Percentiles rank a stretch among this genome's conserved stretches.
Evolutionary conservation across 768 basidiomycete genomes (phyloP).

Genomic region (Psilocybe cyanescens): DNA sequence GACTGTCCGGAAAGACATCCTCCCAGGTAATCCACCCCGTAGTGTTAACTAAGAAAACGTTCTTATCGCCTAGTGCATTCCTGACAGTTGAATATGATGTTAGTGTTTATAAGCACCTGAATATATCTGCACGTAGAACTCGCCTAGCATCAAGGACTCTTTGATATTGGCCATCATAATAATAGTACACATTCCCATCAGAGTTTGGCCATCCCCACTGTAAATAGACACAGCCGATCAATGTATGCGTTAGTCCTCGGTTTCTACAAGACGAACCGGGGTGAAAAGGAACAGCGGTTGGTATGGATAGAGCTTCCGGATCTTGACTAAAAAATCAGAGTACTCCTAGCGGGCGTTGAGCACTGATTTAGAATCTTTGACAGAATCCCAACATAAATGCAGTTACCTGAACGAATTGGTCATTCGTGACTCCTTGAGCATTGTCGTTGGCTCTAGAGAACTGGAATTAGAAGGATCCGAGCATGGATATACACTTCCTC

Average conservation of each 20-base stretch:
- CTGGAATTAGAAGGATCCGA: not conserved
- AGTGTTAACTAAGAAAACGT: constrained; percentile 56
- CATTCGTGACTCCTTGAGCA: constrained; percentile 48
- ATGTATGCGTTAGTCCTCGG: not conserved
- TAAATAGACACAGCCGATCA: not conserved
- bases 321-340: constrained; percentile 43
- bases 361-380: not conserved
- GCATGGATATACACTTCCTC: too few species aligned
- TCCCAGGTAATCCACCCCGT: constrained; percentile 56
- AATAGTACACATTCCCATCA: constrained; percentile 46
- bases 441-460: constrained; percentile 53
- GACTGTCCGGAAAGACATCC: constrained; percentile 55
- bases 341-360: constrained; percentile 42
- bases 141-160: constrained; percentile 40
- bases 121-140: not conserved
- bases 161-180: constrained; percentile 51
- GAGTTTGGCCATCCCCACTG: constrained; percentile 62
- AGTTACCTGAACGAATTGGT: constrained; percentile 42
- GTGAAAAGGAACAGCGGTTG: constrained; percentile 59
- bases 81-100: not conserved
- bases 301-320: constrained; percentile 45
- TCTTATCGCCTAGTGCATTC: constrained; percentile 44
- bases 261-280: constrained; percentile 29
- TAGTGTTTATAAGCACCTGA: not conserved
- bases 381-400: not conserved